These are phyloP conservation scores for Apiotrichum sp. DNA, from an alignment of 1,284 basidiomycete species.

Conservation along the genomic window DNA sequence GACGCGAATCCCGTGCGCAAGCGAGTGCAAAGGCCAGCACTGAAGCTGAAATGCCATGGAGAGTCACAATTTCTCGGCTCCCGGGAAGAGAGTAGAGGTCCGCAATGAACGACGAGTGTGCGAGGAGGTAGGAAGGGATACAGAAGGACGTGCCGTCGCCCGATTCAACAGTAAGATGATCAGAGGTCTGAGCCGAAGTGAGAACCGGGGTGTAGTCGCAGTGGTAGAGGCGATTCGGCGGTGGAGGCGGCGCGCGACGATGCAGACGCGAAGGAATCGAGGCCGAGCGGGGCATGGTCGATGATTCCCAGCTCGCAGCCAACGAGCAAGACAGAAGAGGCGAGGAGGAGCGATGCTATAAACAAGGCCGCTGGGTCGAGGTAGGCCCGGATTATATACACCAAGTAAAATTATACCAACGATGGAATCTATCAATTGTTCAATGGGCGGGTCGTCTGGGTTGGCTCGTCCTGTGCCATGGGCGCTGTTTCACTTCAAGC, in stretches of 20 bases:
- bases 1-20: not conserved
- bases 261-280: not conserved
- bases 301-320: too few relatives aligned
- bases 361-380: too few relatives aligned
- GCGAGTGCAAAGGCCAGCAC: not conserved
- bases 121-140: not conserved
- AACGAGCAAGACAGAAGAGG: too few relatives aligned
- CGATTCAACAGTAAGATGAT: not conserved
- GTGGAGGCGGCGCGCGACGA: not conserved
- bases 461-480: too few relatives aligned
- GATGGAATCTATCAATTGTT: too few relatives aligned
- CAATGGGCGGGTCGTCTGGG: too few relatives aligned
- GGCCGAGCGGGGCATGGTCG: not conserved
- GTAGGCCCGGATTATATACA: too few relatives aligned
- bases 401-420: too few relatives aligned
- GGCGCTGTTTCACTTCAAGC: too few relatives aligned
- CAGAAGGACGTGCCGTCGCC: not conserved
- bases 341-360: too few relatives aligned
- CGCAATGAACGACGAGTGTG: not conserved
- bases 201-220: not conserved
- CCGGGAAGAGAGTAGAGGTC: not conserved
- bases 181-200: too few relatives aligned
- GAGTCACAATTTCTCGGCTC: not conserved
- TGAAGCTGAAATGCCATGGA: not conserved
- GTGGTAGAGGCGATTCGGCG: not conserved